Evolutionary conservation across 2,329 filamentous ascomycete genomes (phyloP).

Genomic region (Tolypocladium cylindrosporum): DNA sequence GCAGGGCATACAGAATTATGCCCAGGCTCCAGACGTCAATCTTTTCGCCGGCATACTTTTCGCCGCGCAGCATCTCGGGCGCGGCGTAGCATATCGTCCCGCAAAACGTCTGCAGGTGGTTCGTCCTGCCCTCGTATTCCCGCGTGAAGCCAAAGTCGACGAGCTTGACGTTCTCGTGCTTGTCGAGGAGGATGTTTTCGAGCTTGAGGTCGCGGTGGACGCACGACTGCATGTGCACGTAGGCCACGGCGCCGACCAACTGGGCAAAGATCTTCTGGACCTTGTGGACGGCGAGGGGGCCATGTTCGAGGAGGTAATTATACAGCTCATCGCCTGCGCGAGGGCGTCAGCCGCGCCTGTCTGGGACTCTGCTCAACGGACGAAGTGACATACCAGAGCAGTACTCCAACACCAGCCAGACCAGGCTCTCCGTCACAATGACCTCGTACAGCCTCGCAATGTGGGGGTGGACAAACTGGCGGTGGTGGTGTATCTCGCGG

Average conservation of each 20-base stretch:
- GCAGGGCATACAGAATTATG: constrained; percentile 72
- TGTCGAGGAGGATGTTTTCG: constrained; percentile 84
- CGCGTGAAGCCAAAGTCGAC: constrained; percentile 97
- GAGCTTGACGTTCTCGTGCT: constrained; percentile 92
- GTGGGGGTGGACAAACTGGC: constrained; percentile 94
- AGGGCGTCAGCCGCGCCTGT: constrained; percentile 13
- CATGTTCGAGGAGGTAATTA: constrained; percentile 84
- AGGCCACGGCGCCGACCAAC: constrained; percentile 85
- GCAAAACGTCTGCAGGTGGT: constrained; percentile 94
- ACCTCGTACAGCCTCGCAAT: constrained; percentile 96
- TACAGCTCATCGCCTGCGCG: constrained; percentile 82
- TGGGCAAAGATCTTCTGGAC: constrained; percentile 95
- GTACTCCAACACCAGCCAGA: constrained; percentile 96
- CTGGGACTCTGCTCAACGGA: too few relatives aligned
- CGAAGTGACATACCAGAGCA: constrained; percentile 61
- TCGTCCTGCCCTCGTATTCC: constrained; percentile 91
- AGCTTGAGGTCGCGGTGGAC: constrained; percentile 95
- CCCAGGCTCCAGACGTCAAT: constrained; percentile 93
- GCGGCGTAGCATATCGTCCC: constrained; percentile 97
- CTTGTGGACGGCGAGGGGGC: constrained; percentile 72
- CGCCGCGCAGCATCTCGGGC: constrained; percentile 95
- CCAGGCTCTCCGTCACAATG: constrained; percentile 87
- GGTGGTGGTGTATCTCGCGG: constrained; percentile 95
- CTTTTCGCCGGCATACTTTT: constrained; percentile 96
- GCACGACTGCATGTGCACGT: constrained; percentile 90